phyloP scores from a whole-genome alignment of 2,329 filamentous ascomycete species.

The Aspergillus sp. region DNA sequence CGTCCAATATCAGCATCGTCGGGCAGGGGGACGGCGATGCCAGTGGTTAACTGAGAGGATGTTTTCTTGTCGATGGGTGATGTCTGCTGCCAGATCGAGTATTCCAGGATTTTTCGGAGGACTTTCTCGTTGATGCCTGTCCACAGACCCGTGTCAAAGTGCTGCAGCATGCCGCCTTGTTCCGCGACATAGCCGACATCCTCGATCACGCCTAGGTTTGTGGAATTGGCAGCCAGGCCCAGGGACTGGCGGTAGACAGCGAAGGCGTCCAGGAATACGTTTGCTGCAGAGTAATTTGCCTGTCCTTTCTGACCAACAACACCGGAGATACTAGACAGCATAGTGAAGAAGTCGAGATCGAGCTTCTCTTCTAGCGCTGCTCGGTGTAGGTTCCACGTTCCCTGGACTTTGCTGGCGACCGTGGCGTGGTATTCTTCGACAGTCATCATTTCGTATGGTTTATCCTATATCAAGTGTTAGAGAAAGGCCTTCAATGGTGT shows the following conservation, averaged over 20 bases:
- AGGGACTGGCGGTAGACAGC: conserved; percentile 12
- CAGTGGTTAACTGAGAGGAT: no score
- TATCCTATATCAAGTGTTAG: no score
- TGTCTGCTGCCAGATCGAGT: no score
- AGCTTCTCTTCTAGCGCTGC: conserved; percentile 4
- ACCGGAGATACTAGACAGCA: conserved; percentile 25
- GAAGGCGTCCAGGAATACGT: conserved; percentile 25
- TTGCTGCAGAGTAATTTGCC: conserved; percentile 26
- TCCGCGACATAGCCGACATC: conserved; percentile 29
- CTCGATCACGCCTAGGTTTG: conserved; percentile 32
- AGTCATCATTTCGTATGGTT: conserved; percentile 27
- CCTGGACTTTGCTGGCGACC: conserved; percentile 32
- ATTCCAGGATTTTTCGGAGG: background rate
- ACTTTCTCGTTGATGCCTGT: background rate
- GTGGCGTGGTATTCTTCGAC: conserved; percentile 31
- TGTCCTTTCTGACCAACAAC: conserved; percentile 23
- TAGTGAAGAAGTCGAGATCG: conserved; percentile 23
- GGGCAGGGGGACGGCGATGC: no score
- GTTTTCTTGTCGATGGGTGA: no score
- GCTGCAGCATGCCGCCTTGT: background rate
- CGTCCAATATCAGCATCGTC: no score
- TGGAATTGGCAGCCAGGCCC: conserved; percentile 17
- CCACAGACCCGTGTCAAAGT: conserved; percentile 4
- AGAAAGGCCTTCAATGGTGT: no score
- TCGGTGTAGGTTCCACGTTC: conserved; percentile 29